Evolutionary conservation across 768 basidiomycete genomes (phyloP).

Genomic region (Lanmaoa rubissima): DNA sequence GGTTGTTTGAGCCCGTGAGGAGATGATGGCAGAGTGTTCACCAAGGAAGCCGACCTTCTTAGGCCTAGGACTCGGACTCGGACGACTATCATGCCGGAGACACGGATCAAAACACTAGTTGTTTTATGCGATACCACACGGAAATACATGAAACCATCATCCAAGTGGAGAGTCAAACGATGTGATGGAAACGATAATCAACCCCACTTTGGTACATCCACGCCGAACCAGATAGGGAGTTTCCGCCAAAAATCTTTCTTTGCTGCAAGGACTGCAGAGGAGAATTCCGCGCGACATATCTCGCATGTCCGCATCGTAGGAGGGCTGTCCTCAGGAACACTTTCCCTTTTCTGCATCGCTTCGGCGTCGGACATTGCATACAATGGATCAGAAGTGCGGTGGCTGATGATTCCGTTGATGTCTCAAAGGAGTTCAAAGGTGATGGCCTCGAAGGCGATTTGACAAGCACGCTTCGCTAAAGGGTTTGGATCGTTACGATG

Average conservation of each 20-base stretch:
- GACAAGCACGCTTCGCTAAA: conserved; percentile 52
- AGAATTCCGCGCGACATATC: conserved; percentile 60
- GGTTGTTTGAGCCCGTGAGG: background rate
- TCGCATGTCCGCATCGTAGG: conserved; percentile 60
- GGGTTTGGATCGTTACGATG: conserved; percentile 47
- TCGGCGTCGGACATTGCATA: conserved; percentile 68
- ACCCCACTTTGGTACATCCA: conserved; percentile 45
- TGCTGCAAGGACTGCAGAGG: conserved; percentile 53
- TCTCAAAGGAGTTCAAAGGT: conserved; percentile 75
- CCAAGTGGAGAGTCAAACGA: background rate
- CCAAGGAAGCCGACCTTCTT: background rate
- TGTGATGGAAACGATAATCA: conserved; percentile 12
- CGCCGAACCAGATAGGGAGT: conserved; percentile 64
- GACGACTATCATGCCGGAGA: background rate
- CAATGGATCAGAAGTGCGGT: conserved; percentile 67
- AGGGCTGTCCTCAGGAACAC: conserved; percentile 40
- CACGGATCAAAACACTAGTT: background rate
- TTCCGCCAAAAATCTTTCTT: conserved; percentile 65
- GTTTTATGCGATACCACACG: background rate
- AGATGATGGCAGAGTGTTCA: background rate
- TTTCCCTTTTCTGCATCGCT: conserved; percentile 60
- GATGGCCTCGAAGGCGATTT: conserved; percentile 69
- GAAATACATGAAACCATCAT: conserved; percentile 14
- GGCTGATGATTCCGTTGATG: conserved; percentile 63
- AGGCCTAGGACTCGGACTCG: background rate